Base-by-base conservation (phyloP, 192 early-diverging fungal genomes). In the Coemansia asiatica region DNA sequence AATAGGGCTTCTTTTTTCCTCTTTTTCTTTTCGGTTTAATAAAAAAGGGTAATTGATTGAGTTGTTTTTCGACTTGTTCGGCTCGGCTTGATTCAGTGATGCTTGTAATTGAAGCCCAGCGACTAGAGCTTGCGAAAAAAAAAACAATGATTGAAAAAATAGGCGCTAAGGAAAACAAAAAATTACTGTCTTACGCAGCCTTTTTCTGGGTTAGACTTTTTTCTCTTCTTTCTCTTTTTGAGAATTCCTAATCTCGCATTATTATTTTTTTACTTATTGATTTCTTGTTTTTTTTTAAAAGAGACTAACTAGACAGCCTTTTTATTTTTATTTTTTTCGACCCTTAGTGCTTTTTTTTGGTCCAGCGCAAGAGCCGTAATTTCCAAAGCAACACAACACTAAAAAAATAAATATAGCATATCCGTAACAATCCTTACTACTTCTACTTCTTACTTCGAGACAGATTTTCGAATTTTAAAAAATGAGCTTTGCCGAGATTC, bases 401-500 rank as follows among this genome's bases (percentile, higher is more conserved):
- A 26, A 19, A 51, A 51, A 22, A 49, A 49, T 10, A 5, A 49
- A 51, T 12, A 19, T 6, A 51, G 8, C 12, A 38, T 21, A 58
- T 35, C 38, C 19, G n/a, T 27, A 38, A 12, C 7, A 35, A 58
- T 4, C 1, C 56, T 21, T 35, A n/a, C n/a, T n/a, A n/a, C n/a
- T 35, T 58, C 56, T 38, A 33, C 56, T 15, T 25, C 12, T 35
- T 31, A 31, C 27, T 33, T 26, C 18, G 35, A 25, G 50, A 70
- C 23, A 69, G 53, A 27, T n/a, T n/a, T n/a, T 29, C 33, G 50
- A 33, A 51, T 56, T 35, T 38, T 38, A 23, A 53, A 77, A 53
- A 66, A 87, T 87, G 87, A 85, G 82, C 75, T 86, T 92, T 74
- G 83, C 87, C 65, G 89, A 89, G 60, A 86, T 93, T 72, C 88